Evolutionary conservation across 2,329 filamentous ascomycete genomes (phyloP), one percentile per base, ranked within the genome.

Genomic region (Cercospora sp.): DNA sequence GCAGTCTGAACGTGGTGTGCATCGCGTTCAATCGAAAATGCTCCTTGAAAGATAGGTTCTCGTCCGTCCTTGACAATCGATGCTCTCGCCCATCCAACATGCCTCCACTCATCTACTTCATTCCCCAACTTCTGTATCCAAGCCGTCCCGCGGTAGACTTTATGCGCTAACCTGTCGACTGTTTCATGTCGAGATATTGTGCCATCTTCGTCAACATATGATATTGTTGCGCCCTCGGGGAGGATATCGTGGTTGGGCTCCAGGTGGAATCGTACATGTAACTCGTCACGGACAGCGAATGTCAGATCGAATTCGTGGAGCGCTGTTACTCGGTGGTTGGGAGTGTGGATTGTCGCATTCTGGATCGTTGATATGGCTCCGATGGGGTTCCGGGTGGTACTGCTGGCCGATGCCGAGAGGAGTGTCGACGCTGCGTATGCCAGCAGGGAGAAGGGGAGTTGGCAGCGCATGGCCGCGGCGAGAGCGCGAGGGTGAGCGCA

Each of bases 231-330:
- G 74, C 90, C 89, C 16, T 93, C 86, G 64, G 90, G 87, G 57
- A 99, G 84, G 67, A 98, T 89, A 80, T 98, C 92, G 82, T 97
- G 88, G 78, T 98, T 98, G 3, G 95, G 95, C 78, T 95, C 89
- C 60, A 99, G 86, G 65, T 87, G 86, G 63, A 99, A 86, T 72
- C 93, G 92, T 75, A 98, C 84, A 73, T 88, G 87, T 71, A 93
- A 86, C 68, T 86, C 82, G 63, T 86, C 84, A 68, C 87, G 83
- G 40, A 97, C 82, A 66, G 88, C 84, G 78, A 99, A 97, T 31
- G 88, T 89, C 69, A 99, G 83, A 75, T 97, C 92, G 79, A 99
- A 99, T 23, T 88, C 83, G 13, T 93, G 94, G 66, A 91, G 84
- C 60, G 93, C 89, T 77, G 95, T 90, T 58, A 97, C 88, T 68